phyloP scores from a whole-genome alignment of 495 filamentous ascomycete species.

The Hypoxylon fuscum region DNA sequence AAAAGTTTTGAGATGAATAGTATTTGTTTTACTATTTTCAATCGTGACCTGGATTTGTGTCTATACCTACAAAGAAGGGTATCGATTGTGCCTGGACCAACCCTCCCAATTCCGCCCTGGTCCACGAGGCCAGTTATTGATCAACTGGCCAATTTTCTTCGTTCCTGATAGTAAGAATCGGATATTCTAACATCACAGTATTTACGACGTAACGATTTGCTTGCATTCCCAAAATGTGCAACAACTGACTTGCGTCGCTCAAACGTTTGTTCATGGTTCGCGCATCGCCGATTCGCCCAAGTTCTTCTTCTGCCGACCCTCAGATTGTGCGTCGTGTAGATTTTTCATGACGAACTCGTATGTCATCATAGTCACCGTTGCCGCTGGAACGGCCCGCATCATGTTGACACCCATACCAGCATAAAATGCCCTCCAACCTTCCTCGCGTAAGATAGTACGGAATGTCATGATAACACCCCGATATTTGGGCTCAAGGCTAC shows the following conservation, averaged over 20 bases:
- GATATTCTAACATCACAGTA: constrained; percentile 19
- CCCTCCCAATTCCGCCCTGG: constrained; percentile 20
- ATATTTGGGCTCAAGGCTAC: constrained; percentile 69
- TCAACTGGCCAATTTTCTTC: constrained; percentile 7
- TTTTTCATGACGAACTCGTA: constrained; percentile 85
- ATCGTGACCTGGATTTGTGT: constrained; percentile 31
- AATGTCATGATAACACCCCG: constrained; percentile 82
- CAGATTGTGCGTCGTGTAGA: constrained; percentile 47
- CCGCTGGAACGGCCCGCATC: constrained; percentile 92
- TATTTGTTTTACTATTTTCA: constrained; percentile 39
- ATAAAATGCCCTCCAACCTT: constrained; percentile 97
- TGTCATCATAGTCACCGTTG: constrained; percentile 96
- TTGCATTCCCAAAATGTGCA: constrained; percentile 5
- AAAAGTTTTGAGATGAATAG: constrained; percentile 6
- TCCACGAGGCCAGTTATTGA: constrained; percentile 15
- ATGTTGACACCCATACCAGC: constrained; percentile 98
- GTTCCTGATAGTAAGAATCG: constrained; percentile 7
- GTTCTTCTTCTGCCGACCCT: constrained; percentile 45
- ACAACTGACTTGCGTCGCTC: constrained; percentile 1
- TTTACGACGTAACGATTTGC: constrained; percentile 14
- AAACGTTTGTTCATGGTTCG: constrained; percentile 28
- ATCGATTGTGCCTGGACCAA: constrained; percentile 40
- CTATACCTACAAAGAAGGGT: constrained; percentile 44
- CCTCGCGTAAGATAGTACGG: constrained; percentile 84
- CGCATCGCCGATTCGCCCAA: constrained; percentile 21